phyloP scores from a whole-genome alignment of 768 basidiomycete genomes.

The Rhodotorula babjevae region DNA sequence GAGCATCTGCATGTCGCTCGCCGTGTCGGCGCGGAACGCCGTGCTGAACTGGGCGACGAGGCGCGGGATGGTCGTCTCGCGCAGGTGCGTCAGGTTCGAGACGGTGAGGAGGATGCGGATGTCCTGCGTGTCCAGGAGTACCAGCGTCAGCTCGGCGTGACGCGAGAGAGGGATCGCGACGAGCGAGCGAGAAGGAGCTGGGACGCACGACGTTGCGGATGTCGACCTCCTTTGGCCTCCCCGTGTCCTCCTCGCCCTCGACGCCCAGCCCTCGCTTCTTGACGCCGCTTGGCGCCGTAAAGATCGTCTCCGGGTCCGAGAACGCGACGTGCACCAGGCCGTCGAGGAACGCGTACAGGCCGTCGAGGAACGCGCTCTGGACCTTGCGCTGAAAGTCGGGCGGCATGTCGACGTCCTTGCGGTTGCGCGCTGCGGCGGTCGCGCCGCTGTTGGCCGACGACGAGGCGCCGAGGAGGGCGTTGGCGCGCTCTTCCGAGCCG shows the following conservation, averaged over 20 bases:
- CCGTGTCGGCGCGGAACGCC: slow-evolving; percentile 65
- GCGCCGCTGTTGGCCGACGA: background rate
- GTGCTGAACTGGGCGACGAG: slow-evolving; percentile 76
- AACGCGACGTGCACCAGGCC: slow-evolving; percentile 75
- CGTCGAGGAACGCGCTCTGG: slow-evolving; percentile 77
- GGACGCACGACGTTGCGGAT: slow-evolving; percentile 34
- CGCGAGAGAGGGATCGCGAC: too few relatives aligned
- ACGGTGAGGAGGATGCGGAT: slow-evolving; percentile 79
- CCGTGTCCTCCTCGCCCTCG: slow-evolving; percentile 21
- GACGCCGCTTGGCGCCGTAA: background rate
- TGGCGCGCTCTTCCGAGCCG: slow-evolving; percentile 56
- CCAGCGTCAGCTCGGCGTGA: too few relatives aligned
- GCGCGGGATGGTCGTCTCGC: slow-evolving; percentile 63
- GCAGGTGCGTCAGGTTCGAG: slow-evolving; percentile 77
- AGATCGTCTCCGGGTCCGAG: slow-evolving; percentile 44
- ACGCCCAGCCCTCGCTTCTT: slow-evolving; percentile 22
- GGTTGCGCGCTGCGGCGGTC: slow-evolving; percentile 3
- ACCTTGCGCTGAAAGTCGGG: slow-evolving; percentile 67
- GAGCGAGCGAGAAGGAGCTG: background rate
- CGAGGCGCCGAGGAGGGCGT: slow-evolving; percentile 50
- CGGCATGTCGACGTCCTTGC: slow-evolving; percentile 50
- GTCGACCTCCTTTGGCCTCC: slow-evolving; percentile 36
- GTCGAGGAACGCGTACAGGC: slow-evolving; percentile 76
- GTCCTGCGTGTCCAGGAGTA: too few relatives aligned
- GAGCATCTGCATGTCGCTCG: slow-evolving; percentile 70